Percentiles rank a stretch among this genome's conserved stretches.
Evolutionary conservation across 208 protist species (phyloP).

Genomic region (Leishmania amazonensis): DNA sequence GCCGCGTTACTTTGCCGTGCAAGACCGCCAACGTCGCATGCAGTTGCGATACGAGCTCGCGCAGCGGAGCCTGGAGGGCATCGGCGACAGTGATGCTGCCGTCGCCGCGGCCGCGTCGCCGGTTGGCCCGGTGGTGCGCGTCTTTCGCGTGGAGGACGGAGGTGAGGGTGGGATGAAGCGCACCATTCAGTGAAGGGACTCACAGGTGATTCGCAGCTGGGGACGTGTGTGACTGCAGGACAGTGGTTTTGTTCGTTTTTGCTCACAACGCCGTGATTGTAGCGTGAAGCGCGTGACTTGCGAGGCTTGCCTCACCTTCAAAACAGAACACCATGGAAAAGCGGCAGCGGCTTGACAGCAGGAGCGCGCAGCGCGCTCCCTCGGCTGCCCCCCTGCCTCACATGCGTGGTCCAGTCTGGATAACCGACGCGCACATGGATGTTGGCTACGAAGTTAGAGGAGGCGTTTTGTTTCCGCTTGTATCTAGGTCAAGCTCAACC

Average conservation of each 20-base stretch:
- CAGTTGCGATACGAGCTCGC: constrained; percentile 69
- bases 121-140: constrained; percentile 20
- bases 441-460: neutral
- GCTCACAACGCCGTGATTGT: neutral
- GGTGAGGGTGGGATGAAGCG: constrained; percentile 2
- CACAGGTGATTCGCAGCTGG: neutral
- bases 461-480: neutral
- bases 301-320: neutral
- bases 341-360: neutral
- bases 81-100: neutral
- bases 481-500: neutral
- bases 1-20: constrained; percentile 73
- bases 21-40: constrained; percentile 57
- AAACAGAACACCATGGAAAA: neutral
- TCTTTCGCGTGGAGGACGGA: constrained; percentile 21
- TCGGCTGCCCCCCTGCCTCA: neutral
- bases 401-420: neutral
- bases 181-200: constrained; percentile 16
- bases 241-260: neutral
- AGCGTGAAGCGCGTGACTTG: neutral
- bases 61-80: constrained; percentile 31
- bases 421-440: neutral
- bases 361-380: neutral
- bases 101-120: neutral
- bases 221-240: neutral